Conservation (phyloP, 306 rosid genomes). For the Cicer arietinum region DNA sequence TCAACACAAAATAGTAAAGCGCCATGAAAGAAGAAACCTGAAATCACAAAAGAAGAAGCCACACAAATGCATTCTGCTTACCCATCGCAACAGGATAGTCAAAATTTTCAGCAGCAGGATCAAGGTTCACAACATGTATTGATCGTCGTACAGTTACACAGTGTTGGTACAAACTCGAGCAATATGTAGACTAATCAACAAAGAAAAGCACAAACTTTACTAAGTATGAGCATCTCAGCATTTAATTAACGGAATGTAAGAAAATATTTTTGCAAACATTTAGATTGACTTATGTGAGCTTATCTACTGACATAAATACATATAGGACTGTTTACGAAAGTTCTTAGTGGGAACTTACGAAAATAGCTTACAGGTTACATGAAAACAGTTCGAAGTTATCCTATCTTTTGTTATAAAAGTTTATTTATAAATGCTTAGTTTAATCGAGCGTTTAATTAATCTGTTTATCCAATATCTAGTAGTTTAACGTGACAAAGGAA, state of each 20-base stretch:
- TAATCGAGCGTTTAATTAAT: no score
- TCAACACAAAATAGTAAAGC: constrained; percentile 22
- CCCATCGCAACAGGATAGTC: constrained; percentile 96
- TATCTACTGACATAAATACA: background rate
- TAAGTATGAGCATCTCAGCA: constrained; percentile 36
- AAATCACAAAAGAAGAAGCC: constrained; percentile 7
- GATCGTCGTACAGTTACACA: constrained; percentile 59
- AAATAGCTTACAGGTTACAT: no score
- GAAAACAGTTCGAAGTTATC: no score
- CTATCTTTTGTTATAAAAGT: no score
- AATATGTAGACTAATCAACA: constrained; percentile 71
- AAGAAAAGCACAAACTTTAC: constrained; percentile 10
- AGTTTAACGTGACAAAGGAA: background rate
- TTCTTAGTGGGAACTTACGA: no score
- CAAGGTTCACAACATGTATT: constrained; percentile 74
- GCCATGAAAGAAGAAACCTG: background rate
- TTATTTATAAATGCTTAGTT: no score
- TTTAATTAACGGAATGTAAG: background rate
- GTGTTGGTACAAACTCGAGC: constrained; percentile 77
- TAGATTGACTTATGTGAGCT: background rate
- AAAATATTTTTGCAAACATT: background rate
- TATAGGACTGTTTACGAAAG: no score
- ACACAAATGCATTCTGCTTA: constrained; percentile 38
- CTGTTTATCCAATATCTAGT: background rate
- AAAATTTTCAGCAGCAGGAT: constrained; percentile 96